Base-by-base conservation (phyloP, 768 basidiomycete species). In the Tricholoma flavovirens region DNA sequence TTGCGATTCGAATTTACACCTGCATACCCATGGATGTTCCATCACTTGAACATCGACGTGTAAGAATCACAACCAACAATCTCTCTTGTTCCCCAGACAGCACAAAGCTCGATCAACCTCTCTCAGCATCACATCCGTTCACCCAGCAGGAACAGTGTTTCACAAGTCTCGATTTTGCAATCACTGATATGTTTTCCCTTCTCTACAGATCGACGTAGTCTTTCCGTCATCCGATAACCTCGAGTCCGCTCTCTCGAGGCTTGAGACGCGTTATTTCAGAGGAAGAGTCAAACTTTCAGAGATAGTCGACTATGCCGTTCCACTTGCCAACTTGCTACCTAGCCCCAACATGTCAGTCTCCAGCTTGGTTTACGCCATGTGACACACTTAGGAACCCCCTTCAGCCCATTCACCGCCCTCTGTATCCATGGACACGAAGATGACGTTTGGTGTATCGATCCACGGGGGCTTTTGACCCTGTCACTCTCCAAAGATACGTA, bases 361-460 rank as follows among this genome's bases (percentile, higher is more conserved):
- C 3, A 30, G 4, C 29, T n/a, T n/a, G 8, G 17, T 48, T 29
- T 24, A 40, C 11, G 11, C 22, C 51, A 26, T 26, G 2, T 26
- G 2, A 42, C 22, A 21, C 15, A 6, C 38, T 43, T n/a, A n/a
- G n/a, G 24, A 68, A 57, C 1, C 65, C 24, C n/a, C 6, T 51
- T 11, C 50, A 66, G 63, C 53, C 58, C 58, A n/a, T 57, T 66
- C 45, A 60, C 75, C 29, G 69, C 75, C 36, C 56, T 80, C 15
- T 74, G 73, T 56, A 56, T 64, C 3, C 60, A 68, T 22, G 62
- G 65, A 32, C 58, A 67, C 30, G 64, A 63, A 5, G 79, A 83
- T 29, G 86, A 88, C 57, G 76, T 75, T 2, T 90, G 89, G 88
- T 87, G 84, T 62, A 73, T 88, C 54, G 87, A 89, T 62, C 73